Conservation (phyloP, 1,284 basidiomycete species). For the Cutaneotrichosporon cavernicola region DNA sequence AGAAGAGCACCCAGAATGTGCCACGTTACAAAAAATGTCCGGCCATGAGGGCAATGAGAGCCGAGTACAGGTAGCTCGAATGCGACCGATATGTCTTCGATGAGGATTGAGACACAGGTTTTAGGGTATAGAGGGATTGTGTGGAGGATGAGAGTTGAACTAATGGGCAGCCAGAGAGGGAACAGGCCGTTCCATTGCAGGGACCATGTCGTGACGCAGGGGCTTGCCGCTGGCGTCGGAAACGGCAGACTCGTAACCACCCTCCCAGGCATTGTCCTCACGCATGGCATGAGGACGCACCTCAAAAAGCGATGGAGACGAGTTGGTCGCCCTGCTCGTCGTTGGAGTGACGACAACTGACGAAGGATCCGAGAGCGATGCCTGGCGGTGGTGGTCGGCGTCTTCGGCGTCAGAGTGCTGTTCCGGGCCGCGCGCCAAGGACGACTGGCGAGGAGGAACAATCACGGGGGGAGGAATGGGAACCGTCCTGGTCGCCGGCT, state of each 20-base stretch:
- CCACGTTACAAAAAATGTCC: constrained; percentile 7
- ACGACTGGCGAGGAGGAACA: constrained; percentile 23
- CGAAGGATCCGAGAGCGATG: constrained; percentile 21
- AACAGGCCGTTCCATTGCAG: neutral
- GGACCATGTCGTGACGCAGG: neutral
- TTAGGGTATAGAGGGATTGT: constrained; percentile 1
- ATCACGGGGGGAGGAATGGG: constrained; percentile 19
- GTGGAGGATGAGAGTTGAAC: neutral
- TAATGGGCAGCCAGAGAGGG: constrained; percentile 9
- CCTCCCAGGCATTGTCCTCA: constrained; percentile 15
- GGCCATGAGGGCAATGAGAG: constrained; percentile 1
- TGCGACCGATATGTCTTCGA: neutral
- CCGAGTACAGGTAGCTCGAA: constrained; percentile 4
- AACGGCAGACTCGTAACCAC: constrained; percentile 9
- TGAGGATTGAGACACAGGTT: neutral
- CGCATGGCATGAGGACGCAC: constrained; percentile 15
- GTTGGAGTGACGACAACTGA: constrained; percentile 26
- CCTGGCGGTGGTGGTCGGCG: constrained; percentile 6
- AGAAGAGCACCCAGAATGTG: constrained; percentile 5
- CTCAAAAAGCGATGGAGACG: constrained; percentile 22
- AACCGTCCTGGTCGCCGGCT: neutral
- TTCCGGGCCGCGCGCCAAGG: constrained; percentile 4
- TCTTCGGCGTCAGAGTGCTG: constrained; percentile 2
- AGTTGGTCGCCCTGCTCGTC: constrained; percentile 20
- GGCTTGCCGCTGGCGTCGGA: constrained; percentile 7